Conservation (phyloP, 73 alveolate species). For the Paraurostyla sp. region DNA sequence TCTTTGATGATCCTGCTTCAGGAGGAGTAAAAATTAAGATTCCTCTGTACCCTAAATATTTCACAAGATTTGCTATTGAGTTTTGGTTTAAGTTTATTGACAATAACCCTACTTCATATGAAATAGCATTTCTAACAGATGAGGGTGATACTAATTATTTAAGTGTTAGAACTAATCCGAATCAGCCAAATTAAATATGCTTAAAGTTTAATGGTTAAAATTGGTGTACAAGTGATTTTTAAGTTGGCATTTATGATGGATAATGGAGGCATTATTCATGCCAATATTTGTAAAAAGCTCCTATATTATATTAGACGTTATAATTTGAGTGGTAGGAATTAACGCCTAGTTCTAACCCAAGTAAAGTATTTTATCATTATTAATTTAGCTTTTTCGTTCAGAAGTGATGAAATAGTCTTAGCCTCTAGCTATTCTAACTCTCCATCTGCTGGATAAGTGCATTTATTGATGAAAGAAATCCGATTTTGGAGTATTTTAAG, state of each 20-base stretch:
- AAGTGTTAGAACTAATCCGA: background rate
- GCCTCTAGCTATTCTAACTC: no score
- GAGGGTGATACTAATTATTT: background rate
- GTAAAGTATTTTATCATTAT: no score
- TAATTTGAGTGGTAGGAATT: no score
- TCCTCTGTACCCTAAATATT: background rate
- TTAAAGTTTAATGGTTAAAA: background rate
- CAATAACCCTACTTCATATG: background rate
- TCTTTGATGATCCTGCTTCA: background rate
- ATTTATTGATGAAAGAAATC: no score
- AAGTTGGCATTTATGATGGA: background rate
- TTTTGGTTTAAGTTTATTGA: slow-evolving; percentile 3
- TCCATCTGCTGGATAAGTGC: no score
- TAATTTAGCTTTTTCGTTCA: no score
- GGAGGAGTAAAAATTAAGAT: background rate
- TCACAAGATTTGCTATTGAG: background rate
- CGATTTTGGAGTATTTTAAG: slow-evolving; percentile 1
- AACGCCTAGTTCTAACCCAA: no score
- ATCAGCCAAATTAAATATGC: background rate
- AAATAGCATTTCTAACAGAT: background rate
- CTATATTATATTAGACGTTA: no score
- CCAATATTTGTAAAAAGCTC: no score
- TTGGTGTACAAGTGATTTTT: background rate
- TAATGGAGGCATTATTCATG: no score
- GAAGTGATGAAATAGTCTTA: no score